Percentiles rank a stretch among this genome's conserved stretches.
These are phyloP conservation scores for Trifolium pratense DNA, from an alignment of 306 rosid genomes.

Conservation along the genomic window DNA sequence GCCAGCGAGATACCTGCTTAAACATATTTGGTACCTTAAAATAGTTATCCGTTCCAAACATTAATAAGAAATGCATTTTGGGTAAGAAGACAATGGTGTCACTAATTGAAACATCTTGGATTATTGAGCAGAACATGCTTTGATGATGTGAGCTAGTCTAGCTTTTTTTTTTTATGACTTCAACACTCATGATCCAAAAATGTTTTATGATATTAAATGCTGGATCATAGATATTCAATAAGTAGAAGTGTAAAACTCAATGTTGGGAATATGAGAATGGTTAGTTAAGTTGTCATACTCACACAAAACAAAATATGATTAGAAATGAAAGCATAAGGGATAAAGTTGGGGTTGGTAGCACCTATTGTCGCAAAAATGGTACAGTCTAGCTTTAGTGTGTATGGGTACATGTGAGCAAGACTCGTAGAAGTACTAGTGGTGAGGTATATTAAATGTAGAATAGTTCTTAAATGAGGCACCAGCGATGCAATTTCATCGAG, in stretches of 20 bases:
- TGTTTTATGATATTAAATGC: neutral
- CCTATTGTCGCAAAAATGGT: neutral
- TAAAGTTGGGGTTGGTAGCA: neutral
- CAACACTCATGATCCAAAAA: neutral
- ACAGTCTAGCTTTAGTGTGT: neutral
- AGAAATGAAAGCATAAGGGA: neutral
- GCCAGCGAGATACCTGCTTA: neutral
- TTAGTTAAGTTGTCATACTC: neutral
- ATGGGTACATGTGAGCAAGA: neutral
- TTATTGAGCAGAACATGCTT: constrained; percentile 27
- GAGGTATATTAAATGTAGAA: neutral
- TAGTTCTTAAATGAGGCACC: neutral
- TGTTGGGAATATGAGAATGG: neutral
- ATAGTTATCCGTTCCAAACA: neutral
- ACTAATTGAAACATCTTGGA: constrained; percentile 24
- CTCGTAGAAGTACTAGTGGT: neutral
- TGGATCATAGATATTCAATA: neutral
- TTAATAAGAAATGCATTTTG: neutral
- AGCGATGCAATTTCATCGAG: neutral
- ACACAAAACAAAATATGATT: neutral
- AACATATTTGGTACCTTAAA: constrained; percentile 9
- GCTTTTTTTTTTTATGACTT: neutral
- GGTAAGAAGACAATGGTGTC: neutral
- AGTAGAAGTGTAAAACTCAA: neutral
- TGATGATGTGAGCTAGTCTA: neutral